A percentile compares a stretch with the other conserved stretches of the same genome.
phyloP scores from a whole-genome alignment of 164 flowering plant species.

The Akebia trifoliata region DNA sequence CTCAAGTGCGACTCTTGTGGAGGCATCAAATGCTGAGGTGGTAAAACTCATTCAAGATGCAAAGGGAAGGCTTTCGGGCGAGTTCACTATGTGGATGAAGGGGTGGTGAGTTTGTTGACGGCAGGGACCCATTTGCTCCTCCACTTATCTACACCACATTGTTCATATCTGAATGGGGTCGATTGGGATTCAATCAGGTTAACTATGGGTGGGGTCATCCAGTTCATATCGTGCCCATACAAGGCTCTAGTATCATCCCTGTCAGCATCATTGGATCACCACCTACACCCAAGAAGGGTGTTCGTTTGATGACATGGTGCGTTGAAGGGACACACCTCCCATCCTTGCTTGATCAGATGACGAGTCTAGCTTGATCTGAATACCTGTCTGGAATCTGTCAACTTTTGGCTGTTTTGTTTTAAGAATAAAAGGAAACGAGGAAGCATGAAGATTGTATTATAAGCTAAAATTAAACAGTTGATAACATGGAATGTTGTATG shows the following conservation, averaged over 20 bases:
- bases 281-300: constrained; percentile 40
- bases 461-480: no score
- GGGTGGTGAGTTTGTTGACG: constrained; percentile 18
- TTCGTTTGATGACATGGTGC: constrained; percentile 69
- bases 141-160: constrained; percentile 43
- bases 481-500: no score
- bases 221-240: constrained; percentile 48
- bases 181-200: constrained; percentile 57
- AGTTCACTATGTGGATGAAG: constrained; percentile 37
- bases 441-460: not conserved
- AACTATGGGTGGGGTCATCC: constrained; percentile 71
- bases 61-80: constrained; percentile 30
- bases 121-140: constrained; percentile 42
- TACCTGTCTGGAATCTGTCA: not conserved
- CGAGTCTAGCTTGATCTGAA: constrained; percentile 6
- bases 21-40: constrained; percentile 32
- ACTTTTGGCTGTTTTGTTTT: not conserved
- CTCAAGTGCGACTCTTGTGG: constrained; percentile 16
- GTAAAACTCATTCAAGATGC: constrained; percentile 49
- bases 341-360: constrained; percentile 29
- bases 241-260: constrained; percentile 47
- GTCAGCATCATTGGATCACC: constrained; percentile 40
- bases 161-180: constrained; percentile 62
- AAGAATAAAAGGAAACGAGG: constrained; percentile 1
- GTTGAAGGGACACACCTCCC: constrained; percentile 33